Evolutionary conservation across 306 rosid species (phyloP), one percentile per base, ranked within the genome.

Genomic region (Nissolia schottii): DNA sequence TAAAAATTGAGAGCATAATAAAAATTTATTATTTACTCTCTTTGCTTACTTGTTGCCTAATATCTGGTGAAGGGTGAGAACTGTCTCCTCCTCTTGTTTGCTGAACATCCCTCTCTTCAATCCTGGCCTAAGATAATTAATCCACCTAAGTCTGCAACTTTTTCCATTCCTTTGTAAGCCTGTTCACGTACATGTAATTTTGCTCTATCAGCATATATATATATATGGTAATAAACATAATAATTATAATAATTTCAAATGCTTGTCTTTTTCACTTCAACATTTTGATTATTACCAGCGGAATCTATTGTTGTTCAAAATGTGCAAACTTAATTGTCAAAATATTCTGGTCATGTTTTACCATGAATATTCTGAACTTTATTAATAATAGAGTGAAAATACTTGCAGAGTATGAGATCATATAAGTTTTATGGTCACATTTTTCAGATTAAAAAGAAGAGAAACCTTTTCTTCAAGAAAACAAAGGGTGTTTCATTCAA

Each of bases 141-240:
- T 94, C 99, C 99, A 94, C 79, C 99, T 89, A 62, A 91, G 49
- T 80, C 99, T 87, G 74, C 99, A 94, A 67, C 99, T 94, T 73
- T 94, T 94, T 73, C 99, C 99, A 80, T 91, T 91, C 64, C 99
- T 94, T 56, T 87, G 96, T 82, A 94, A 74, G 3, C 90, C 99
- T 94, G 85, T 31, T n/a, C n/a, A 65, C 10, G 80, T 28, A 64
- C 53, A 49, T 57, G 58, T 55, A 20, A 41, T 71, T 70, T 37
- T 29, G 73, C n/a, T 19, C 38, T 13, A n/a, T 74, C 27, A 54
- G 6, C 40, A 35, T 41, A 18, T 8, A 1, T 6, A 24, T 63
- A 32, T 18, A 19, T n/a, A n/a, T n/a, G n/a, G n/a, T n/a, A n/a
- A n/a, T 20, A 70, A 71, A 71, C 31, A 56, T 25, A 4, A 53